A percentile compares a stretch with the other conserved stretches of the same genome.
Evolutionary conservation across 1,284 basidiomycete species (phyloP).

Genomic region (Ustilago lituana): DNA sequence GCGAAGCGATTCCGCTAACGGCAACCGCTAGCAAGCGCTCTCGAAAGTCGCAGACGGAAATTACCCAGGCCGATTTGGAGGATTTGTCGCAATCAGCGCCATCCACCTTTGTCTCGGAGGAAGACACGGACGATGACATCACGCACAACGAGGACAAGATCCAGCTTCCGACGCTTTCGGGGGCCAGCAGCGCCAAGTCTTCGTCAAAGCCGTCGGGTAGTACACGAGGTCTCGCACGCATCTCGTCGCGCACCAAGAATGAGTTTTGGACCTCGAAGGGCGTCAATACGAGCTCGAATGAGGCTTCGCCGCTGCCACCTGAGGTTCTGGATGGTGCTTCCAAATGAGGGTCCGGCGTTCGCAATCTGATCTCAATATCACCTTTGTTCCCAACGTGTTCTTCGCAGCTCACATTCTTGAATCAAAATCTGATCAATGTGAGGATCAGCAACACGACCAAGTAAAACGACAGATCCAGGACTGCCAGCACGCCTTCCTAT

Average conservation of each 20-base stretch:
- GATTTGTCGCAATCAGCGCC: constrained; percentile 45
- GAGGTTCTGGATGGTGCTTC: constrained; percentile 1
- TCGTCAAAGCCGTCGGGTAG: constrained; percentile 19
- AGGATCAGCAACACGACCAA: too few species aligned
- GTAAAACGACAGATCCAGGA: too few species aligned
- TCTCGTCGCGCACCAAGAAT: constrained; percentile 45
- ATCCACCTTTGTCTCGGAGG: constrained; percentile 43
- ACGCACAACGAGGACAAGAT: constrained; percentile 23
- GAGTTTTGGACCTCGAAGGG: constrained; percentile 46
- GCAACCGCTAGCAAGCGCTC: constrained; percentile 14
- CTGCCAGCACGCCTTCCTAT: too few species aligned
- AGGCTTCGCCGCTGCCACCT: constrained; percentile 27
- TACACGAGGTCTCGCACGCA: constrained; percentile 17
- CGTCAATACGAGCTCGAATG: constrained; percentile 14
- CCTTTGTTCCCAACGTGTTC: too few species aligned
- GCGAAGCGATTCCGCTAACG: not conserved
- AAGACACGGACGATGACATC: constrained; percentile 30
- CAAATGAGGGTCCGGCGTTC: not conserved
- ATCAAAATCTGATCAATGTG: too few species aligned
- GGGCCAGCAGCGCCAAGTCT: constrained; percentile 14
- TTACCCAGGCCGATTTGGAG: constrained; percentile 40
- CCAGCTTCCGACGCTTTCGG: constrained; percentile 31
- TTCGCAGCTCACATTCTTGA: too few species aligned
- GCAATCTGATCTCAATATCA: too few species aligned
- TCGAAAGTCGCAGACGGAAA: constrained; percentile 12